Evolutionary conservation across 352 stramenopile genomes (phyloP).

Genomic region (Phytophthora macrochlamydospora): DNA sequence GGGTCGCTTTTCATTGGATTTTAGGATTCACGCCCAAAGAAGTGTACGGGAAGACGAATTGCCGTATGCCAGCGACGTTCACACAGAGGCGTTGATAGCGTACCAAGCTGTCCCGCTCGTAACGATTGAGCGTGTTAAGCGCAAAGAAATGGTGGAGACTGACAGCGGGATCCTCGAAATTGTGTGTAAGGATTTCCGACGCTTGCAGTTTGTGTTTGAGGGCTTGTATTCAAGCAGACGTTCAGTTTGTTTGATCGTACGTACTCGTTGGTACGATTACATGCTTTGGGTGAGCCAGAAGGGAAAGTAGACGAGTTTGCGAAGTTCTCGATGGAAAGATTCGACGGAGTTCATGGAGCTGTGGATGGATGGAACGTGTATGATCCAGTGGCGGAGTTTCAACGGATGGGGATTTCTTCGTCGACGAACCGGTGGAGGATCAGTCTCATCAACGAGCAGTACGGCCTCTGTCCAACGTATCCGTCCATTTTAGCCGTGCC

Average conservation of each 20-base stretch:
- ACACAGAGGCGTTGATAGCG: conserved; percentile 40
- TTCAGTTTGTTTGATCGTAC: conserved; percentile 81
- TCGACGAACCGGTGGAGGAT: conserved; percentile 70
- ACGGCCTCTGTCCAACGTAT: conserved; percentile 80
- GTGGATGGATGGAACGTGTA: conserved; percentile 75
- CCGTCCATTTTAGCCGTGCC: conserved; percentile 79
- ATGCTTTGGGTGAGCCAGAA: conserved; percentile 60
- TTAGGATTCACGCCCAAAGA: conserved; percentile 27
- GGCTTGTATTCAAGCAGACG: conserved; percentile 77
- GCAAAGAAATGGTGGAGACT: conserved; percentile 76
- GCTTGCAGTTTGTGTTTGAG: conserved; percentile 79
- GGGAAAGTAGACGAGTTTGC: conserved; percentile 66
- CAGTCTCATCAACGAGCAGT: conserved; percentile 69
- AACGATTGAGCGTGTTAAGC: conserved; percentile 75
- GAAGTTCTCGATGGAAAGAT: conserved; percentile 61
- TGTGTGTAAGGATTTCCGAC: conserved; percentile 83
- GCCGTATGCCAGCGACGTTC: conserved; percentile 48
- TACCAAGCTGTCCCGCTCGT: conserved; percentile 79
- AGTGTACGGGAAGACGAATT: conserved; percentile 50
- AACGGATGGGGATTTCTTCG: conserved; percentile 63
- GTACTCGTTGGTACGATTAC: conserved; percentile 60
- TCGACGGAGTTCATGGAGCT: conserved; percentile 39
- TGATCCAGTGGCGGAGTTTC: conserved; percentile 69
- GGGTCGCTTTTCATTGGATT: conserved; percentile 21
- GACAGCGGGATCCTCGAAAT: conserved; percentile 77